Evolutionary conservation across 148 eudicot species (phyloP).

Genomic region (Rhododendron ovatum): DNA sequence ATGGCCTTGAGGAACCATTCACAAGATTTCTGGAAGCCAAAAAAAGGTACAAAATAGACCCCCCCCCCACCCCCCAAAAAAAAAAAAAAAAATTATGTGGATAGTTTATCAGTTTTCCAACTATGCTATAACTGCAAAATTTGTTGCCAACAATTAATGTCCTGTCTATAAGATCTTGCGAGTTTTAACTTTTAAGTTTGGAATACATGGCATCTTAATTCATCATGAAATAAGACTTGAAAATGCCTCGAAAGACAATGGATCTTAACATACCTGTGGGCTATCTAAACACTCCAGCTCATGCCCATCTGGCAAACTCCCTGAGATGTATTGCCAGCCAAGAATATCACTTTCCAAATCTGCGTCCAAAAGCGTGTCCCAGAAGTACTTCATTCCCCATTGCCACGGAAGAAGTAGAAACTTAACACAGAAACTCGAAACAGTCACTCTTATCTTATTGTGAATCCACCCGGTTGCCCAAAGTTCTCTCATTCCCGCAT

Average conservation of each 20-base stretch:
- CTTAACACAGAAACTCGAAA: slow-evolving; percentile 84
- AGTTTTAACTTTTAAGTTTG: neutral
- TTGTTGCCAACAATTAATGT: neutral
- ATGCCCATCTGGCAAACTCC: slow-evolving; percentile 95
- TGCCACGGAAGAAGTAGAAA: slow-evolving; percentile 86
- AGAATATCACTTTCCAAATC: slow-evolving; percentile 93
- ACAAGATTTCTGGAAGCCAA: neutral
- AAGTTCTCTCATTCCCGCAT: slow-evolving; percentile 96
- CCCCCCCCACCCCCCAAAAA: too few species aligned
- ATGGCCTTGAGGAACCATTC: neutral
- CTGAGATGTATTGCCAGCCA: slow-evolving; percentile 99
- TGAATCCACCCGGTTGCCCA: slow-evolving; percentile 99
- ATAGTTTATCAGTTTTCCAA: neutral
- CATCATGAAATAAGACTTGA: neutral
- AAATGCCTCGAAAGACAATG: neutral
- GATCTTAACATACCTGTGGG: slow-evolving; percentile 57
- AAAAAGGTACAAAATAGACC: neutral
- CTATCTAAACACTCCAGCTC: slow-evolving; percentile 82
- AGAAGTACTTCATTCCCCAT: slow-evolving; percentile 99
- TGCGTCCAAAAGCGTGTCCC: slow-evolving; percentile 98
- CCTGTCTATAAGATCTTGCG: neutral
- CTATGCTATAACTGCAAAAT: neutral
- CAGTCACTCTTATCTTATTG: slow-evolving; percentile 80
- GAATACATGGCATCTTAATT: neutral
- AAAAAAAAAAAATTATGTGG: neutral